Percentiles rank a stretch among this genome's conserved stretches.
Conservation (phyloP, 2,329 filamentous ascomycete species). For the Pseudopithomyces chartarum region DNA sequence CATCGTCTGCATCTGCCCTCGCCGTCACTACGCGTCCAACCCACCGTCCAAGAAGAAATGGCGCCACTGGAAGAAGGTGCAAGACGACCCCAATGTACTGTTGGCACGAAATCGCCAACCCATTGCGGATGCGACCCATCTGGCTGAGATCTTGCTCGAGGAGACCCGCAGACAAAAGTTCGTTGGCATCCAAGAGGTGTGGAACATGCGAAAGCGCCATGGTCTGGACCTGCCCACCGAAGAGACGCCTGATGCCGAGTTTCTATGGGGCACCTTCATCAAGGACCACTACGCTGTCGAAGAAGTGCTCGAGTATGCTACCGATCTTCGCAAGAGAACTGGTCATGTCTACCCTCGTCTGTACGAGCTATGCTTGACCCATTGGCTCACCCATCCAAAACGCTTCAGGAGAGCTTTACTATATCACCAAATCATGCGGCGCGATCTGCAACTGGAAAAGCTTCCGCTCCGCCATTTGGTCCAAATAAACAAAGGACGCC, state of each 20-base stretch:
- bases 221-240: conserved; percentile 45
- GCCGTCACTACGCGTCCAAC: conserved; percentile 18
- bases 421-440: conserved; percentile 32
- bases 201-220: conserved; percentile 43
- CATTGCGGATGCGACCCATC: conserved; percentile 33
- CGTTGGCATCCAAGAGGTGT: conserved; percentile 50
- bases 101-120: conserved; percentile 3
- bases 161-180: conserved; percentile 48
- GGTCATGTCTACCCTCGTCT: conserved; percentile 44
- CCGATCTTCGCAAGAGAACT: conserved; percentile 46
- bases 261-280: conserved; percentile 54
- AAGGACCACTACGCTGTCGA: conserved; percentile 41
- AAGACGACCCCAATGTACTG: conserved; percentile 7
- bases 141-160: conserved; percentile 49
- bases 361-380: conserved; percentile 52
- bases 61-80: conserved; percentile 16
- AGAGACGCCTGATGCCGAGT: conserved; percentile 44
- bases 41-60: conserved; percentile 13
- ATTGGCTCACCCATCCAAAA: conserved; percentile 36
- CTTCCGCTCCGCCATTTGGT: conserved; percentile 32
- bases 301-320: conserved; percentile 48
- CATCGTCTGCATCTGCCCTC: conserved; percentile 19
- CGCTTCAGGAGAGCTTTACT: conserved; percentile 21
- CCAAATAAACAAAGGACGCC: conserved; percentile 9
- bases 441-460: conserved; percentile 27